Evolutionary conservation across 345 rosid genomes (phyloP), one percentile per base, ranked within the genome.

Genomic region (Citrus inodora): DNA sequence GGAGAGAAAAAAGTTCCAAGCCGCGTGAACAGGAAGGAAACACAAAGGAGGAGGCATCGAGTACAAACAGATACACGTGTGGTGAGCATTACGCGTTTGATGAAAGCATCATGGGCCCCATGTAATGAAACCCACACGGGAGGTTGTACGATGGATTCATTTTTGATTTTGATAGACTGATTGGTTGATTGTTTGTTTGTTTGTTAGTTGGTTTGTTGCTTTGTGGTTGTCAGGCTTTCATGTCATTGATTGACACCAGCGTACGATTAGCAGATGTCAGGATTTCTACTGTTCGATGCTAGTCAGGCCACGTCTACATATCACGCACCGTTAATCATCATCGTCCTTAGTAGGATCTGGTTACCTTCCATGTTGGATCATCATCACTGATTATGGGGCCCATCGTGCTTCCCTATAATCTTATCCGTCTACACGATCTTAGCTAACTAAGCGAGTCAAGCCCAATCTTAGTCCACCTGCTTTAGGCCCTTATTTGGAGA

Each of bases 271-370:
- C 38, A 16, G 1, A 28, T 3, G 51, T 5, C 1, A 7, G 24
- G 62, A 30, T 75, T 48, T 46, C 62, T 14, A 79, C 28, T 76
- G 51, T 16, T 58, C 66, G 84, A 75, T 72, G 73, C 13, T 16
- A 73, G 74, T 30, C 9, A 35, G 51, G 70, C 87, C 87, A 83
- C 88, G 87, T 80, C 80, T 59, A 16, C 32, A 42, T 69, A 78
- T 71, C 62, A 10, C 17, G 27, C 5, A 60, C 87, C 87, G 37
- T 53, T 78, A 68, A 81, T 73, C 46, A 22, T 8, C 70, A 11
- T 35, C 7, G 1, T 35, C 37, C 7, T 1, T 35, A 0, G 0
- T 35, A 35, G 37, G 37, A 35, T 35, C 37, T 6, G 0, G 37
- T 1, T 35, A 17, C 16, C 56, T 25, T 1, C 35, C 55, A 22